Evolutionary conservation across 164 flowering plant species (phyloP), one percentile per base, ranked within the genome.

Genomic region (Saururus chinensis): DNA sequence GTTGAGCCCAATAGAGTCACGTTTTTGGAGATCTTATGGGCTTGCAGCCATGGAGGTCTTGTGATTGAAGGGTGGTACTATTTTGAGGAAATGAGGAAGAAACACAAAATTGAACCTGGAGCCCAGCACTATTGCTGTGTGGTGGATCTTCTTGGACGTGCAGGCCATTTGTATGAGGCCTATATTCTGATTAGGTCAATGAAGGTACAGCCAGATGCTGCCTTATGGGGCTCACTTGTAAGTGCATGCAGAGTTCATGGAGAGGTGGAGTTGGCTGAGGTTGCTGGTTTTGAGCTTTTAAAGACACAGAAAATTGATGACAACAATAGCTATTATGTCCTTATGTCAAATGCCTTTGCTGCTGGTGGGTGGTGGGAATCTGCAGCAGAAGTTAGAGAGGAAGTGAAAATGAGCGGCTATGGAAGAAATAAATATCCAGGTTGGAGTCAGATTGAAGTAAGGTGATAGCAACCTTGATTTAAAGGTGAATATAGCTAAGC

Each of bases 121-220:
- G 12, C 23, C 23, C 51, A 57, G 53, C 71, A 68, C 52, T 68
- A 51, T 25, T 62, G 65, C 19, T 68, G 71, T 58, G 21, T 62
- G 17, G 71, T 68, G 37, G 71, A 68, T 58, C 66, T 68, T 57
- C 71, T 68, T 8, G 71, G 63, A 9, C 71, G 71, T 37, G 53
- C 26, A 0, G 63, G 71, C 21, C 40, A 40, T 42, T 48, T 62
- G 19, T 68, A 63, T 21, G 71, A 68, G 64, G 71, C 66, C 2
- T 68, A 62, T 57, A 19, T 57, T 37, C 56, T 68, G 66, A 62
- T 68, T 49, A 62, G 66, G 25, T 59, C 62, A 22, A 53, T 60
- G 64, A 16, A 40, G n/a, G 59, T 42, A 10, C 23, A 20, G 21
- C 37, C 56, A 12, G 68, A 65, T 53, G 69, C 60, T 11, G 64